Percentiles rank a stretch among this genome's conserved stretches.
Conservation (phyloP, 2,329 filamentous ascomycete genomes). For the Aspergillus ochraceus region DNA sequence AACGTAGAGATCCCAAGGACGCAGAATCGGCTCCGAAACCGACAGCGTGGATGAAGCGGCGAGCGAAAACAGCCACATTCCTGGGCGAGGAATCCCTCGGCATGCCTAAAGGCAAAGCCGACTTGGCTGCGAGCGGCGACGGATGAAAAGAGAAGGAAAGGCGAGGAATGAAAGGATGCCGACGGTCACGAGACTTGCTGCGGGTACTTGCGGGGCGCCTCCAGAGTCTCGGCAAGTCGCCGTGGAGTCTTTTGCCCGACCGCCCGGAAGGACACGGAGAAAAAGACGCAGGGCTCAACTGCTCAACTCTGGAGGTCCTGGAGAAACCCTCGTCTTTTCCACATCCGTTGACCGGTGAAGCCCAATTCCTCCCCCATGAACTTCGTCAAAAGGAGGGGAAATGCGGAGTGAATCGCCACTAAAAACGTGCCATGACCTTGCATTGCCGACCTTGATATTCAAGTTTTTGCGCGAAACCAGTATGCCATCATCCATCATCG, state of each 20-base stretch:
- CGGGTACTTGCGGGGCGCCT: not conserved
- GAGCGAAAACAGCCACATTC: not conserved
- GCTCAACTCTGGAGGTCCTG: conserved; percentile 6
- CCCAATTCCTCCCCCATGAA: not conserved
- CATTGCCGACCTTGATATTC: not conserved
- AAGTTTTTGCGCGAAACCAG: not conserved
- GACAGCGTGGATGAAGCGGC: not conserved
- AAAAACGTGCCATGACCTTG: not conserved
- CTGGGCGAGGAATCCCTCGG: not conserved
- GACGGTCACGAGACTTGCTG: not conserved
- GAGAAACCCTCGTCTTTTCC: conserved; percentile 12
- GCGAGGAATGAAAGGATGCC: not conserved
- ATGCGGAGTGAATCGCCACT: conserved; percentile 15
- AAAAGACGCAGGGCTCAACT: not conserved
- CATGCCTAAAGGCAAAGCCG: conserved; percentile 3
- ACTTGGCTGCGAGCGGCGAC: conserved; percentile 1
- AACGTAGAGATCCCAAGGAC: not conserved
- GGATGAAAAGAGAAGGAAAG: not conserved
- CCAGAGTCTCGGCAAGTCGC: conserved; percentile 11
- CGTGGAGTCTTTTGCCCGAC: not conserved
- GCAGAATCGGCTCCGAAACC: not conserved
- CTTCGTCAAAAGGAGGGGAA: conserved; percentile 13
- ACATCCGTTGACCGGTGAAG: conserved; percentile 16
- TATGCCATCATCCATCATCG: not conserved
- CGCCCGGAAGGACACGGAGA: conserved; percentile 9